A percentile compares a stretch with the other conserved stretches of the same genome.
Evolutionary conservation across 495 filamentous ascomycete genomes (phyloP).

Genomic region (Xylaria scruposa): DNA sequence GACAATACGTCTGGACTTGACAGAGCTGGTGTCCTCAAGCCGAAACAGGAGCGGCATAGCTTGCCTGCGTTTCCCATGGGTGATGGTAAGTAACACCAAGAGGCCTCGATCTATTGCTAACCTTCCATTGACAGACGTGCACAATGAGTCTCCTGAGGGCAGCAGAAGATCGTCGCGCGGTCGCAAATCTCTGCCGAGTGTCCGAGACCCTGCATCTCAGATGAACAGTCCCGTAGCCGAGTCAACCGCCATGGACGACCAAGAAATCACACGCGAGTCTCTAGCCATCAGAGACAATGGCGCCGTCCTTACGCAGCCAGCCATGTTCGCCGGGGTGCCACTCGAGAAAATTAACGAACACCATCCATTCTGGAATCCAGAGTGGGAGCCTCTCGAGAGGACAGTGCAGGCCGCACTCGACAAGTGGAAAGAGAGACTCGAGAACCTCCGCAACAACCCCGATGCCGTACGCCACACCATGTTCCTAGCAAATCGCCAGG

Average conservation of each 20-base stretch:
- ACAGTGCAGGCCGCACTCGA: slow-evolving; percentile 40
- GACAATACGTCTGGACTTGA: slow-evolving; percentile 10
- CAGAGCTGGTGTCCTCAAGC: slow-evolving; percentile 30
- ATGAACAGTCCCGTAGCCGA: slow-evolving; percentile 33
- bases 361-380: slow-evolving; percentile 55
- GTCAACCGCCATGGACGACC: slow-evolving; percentile 7
- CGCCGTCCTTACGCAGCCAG: slow-evolving; percentile 45
- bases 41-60: slow-evolving; percentile 37
- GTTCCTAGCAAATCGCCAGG: slow-evolving; percentile 53
- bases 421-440: slow-evolving; percentile 48
- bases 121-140: slow-evolving; percentile 21
- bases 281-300: slow-evolving; percentile 50
- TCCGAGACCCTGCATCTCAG: slow-evolving; percentile 34
- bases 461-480: slow-evolving; percentile 45
- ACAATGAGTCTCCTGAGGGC: slow-evolving; percentile 22
- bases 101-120: slow-evolving; percentile 1
- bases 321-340: slow-evolving; percentile 52
- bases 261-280: slow-evolving; percentile 47
- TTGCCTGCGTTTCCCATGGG: slow-evolving; percentile 31
- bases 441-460: slow-evolving; percentile 33
- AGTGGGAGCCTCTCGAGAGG: slow-evolving; percentile 48
- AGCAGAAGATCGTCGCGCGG: slow-evolving; percentile 35
- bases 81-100: slow-evolving; percentile 15
- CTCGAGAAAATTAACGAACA: slow-evolving; percentile 49
- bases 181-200: slow-evolving; percentile 39